These are phyloP conservation scores for Catharanthus roseus DNA, from an alignment of 257 asterid genomes.

Conservation along the genomic window DNA sequence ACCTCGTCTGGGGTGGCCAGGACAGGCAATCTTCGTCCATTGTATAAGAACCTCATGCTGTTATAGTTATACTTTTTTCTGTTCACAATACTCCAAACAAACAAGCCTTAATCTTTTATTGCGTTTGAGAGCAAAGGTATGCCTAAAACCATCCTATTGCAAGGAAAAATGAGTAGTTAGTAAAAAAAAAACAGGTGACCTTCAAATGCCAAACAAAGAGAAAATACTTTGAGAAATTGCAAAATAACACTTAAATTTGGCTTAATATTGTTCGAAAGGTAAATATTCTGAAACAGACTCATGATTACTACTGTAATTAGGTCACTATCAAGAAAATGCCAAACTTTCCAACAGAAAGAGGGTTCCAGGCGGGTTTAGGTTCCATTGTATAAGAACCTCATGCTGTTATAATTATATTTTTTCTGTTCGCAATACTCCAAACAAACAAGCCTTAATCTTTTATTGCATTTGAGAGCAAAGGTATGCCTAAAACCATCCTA, in stretches of 20 bases:
- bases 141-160: background rate
- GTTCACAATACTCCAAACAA: background rate
- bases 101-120: too few species aligned
- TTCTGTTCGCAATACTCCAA: background rate
- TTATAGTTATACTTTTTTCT: background rate
- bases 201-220: background rate
- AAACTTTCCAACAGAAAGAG: too few species aligned
- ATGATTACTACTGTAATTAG: too few species aligned
- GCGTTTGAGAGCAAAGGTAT: background rate
- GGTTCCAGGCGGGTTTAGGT: too few species aligned
- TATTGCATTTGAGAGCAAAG: background rate
- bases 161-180: background rate
- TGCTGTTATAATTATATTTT: too few species aligned
- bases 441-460: too few species aligned
- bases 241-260: too few species aligned
- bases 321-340: too few species aligned
- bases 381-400: background rate
- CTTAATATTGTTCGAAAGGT: too few species aligned
- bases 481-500: background rate
- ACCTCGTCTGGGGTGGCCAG: background rate
- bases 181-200: background rate
- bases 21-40: background rate
- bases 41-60: background rate
- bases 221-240: background rate
- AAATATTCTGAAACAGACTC: too few species aligned